Percentiles rank a stretch among this genome's conserved stretches.
Evolutionary conservation across 2,329 filamentous ascomycete species (phyloP).

Genomic region (Pseudogymnoascus sp.): DNA sequence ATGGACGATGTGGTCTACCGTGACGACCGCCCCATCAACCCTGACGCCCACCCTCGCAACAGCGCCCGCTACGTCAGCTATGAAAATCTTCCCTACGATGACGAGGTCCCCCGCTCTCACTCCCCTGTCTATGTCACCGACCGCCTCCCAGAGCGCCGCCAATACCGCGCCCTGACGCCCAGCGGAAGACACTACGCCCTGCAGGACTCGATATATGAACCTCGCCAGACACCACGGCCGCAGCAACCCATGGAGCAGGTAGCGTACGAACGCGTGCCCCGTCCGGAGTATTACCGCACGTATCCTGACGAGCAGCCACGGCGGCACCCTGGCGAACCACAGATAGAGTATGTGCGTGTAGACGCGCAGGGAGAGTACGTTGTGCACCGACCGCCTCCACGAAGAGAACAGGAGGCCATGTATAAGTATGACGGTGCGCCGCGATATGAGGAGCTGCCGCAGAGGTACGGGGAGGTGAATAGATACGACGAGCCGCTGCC

Average conservation of each 20-base stretch:
- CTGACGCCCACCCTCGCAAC: conserved; percentile 19
- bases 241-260: conserved; percentile 20
- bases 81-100: conserved; percentile 21
- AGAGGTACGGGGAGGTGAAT: neutral
- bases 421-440: neutral
- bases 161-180: conserved; percentile 29
- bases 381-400: conserved; percentile 34
- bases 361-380: conserved; percentile 40
- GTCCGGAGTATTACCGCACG: conserved; percentile 29
- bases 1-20: conserved; percentile 27
- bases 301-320: conserved; percentile 26
- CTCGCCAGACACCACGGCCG: conserved; percentile 18
- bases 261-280: conserved; percentile 25
- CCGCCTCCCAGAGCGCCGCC: conserved; percentile 17
- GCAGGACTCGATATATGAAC: conserved; percentile 24
- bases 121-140: conserved; percentile 29
- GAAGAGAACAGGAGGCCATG: conserved; percentile 15
- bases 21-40: conserved; percentile 23
- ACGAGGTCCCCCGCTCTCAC: conserved; percentile 23
- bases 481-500: neutral
- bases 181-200: conserved; percentile 15
- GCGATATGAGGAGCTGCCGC: neutral
- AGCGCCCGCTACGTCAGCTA: conserved; percentile 28
- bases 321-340: conserved; percentile 22
- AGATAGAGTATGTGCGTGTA: conserved; percentile 39